Evolutionary conservation across 768 basidiomycete genomes (phyloP).

Genomic region (Gymnopilus dilepis): DNA sequence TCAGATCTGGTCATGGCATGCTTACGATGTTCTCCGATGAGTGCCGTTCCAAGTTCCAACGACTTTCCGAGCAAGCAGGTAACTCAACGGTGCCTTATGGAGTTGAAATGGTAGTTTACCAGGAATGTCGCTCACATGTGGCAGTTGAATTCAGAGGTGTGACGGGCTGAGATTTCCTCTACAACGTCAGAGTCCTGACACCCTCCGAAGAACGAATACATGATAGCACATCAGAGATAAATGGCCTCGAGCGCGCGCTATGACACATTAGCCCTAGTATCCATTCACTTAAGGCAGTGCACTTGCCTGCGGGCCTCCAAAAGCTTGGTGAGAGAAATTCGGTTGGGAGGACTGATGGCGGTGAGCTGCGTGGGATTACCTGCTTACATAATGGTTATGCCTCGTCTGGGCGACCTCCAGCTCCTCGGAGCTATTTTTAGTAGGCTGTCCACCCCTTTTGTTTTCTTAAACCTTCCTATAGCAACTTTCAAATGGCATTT

Average conservation of each 20-base stretch:
- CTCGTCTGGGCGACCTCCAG: slow-evolving; percentile 8
- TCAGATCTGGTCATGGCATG: slow-evolving; percentile 31
- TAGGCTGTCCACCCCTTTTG: slow-evolving; percentile 1
- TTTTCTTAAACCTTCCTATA: slow-evolving; percentile 19
- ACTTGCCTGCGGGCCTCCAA: not conserved
- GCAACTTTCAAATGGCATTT: slow-evolving; percentile 18
- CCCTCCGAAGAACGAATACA: not conserved
- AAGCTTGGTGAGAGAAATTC: slow-evolving; percentile 11
- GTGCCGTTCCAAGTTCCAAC: slow-evolving; percentile 30
- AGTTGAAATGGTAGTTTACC: slow-evolving; percentile 25
- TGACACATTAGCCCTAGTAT: not conserved
- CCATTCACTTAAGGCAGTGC: not conserved
- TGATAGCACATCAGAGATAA: not conserved
- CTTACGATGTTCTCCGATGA: slow-evolving; percentile 39
- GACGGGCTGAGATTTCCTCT: slow-evolving; percentile 10
- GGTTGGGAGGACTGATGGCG: slow-evolving; percentile 8
- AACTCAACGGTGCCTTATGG: slow-evolving; percentile 33
- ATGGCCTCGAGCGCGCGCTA: not conserved
- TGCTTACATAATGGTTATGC: slow-evolving; percentile 16
- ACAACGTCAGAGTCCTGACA: not conserved
- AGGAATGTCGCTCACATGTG: slow-evolving; percentile 27
- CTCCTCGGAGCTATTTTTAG: slow-evolving; percentile 36
- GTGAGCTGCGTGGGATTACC: not conserved
- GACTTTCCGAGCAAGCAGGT: slow-evolving; percentile 17
- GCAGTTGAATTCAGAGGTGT: slow-evolving; percentile 16